Evolutionary conservation across 108 stramenopile species (phyloP), one percentile per base, ranked within the genome.

Genomic region (Thalassiosira profunda): DNA sequence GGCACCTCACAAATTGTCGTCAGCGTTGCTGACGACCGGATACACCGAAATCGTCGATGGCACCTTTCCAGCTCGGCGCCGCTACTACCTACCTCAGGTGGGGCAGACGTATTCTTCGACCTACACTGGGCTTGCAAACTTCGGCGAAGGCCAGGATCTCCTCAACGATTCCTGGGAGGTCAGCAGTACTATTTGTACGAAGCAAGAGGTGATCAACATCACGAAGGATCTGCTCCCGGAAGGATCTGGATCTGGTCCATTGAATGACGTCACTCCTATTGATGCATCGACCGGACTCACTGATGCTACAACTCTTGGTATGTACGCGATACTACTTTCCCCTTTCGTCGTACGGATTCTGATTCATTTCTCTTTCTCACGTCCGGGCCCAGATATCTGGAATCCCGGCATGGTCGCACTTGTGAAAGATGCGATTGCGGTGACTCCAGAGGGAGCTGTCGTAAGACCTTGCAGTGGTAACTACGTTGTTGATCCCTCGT

Each of bases 21-120:
- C 26, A 14, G 56, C 55, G 1, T 20, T 38, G 24, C 26, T 67
- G 23, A 33, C 63, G 1, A 36, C 31, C 30, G 20, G 29, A 0
- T 11, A 63, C 4, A 5, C 6, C 0, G 6, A 4, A n/a, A 53
- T 49, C 24, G 23, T 4, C 1, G n/a, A 64, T 3, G 63, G 14
- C 2, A 38, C 21, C 5, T 37, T 65, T 12, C 52, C 49, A 10
- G 40, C 12, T 3, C 17, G 17, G 5, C 8, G 48, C 2, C 8
- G 53, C 8, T 12, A 25, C 11, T 44, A 59, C 28, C 21, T 26
- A 28, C 8, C 37, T 1, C 11, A 25, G 23, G 24, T 67, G 53
- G 74, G 66, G 5, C 15, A 35, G 10, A 18, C 58, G n/a, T 75
- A 68, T 61, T 75, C 74, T 21, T 75, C 74, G 20, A 68, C 74